Percentiles rank a stretch among this genome's conserved stretches.
Evolutionary conservation across 371 early-diverging fungal species (phyloP).

Genomic region (Syncephalastrum monosporum): DNA sequence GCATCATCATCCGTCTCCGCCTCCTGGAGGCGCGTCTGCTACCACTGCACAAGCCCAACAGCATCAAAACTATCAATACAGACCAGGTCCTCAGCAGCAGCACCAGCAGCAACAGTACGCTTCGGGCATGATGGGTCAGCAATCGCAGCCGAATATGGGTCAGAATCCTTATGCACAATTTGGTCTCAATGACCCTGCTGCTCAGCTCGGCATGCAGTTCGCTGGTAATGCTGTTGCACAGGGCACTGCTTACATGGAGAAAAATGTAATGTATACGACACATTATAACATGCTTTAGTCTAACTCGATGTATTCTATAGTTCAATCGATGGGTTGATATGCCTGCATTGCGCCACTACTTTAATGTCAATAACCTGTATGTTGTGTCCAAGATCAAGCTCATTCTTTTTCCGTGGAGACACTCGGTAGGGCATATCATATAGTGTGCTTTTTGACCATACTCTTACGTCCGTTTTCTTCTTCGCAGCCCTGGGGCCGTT

Average conservation of each 20-base stretch:
- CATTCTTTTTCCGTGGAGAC: constrained; percentile 95
- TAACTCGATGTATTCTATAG: constrained; percentile 34
- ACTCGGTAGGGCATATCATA: constrained; percentile 67
- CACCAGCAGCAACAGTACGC: constrained; percentile 20
- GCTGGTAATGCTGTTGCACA: constrained; percentile 88
- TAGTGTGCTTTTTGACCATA: neutral
- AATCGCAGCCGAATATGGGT: constrained; percentile 25
- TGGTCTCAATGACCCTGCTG: constrained; percentile 73
- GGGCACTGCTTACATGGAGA: constrained; percentile 88
- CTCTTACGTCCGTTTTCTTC: neutral
- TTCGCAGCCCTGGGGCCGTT: constrained; percentile 76
- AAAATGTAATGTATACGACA: constrained; percentile 69
- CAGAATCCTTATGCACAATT: constrained; percentile 43
- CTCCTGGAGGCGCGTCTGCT: constrained; percentile 42
- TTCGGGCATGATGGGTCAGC: constrained; percentile 35
- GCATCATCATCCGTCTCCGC: constrained; percentile 46
- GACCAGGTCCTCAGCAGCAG: constrained; percentile 28
- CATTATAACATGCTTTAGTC: neutral
- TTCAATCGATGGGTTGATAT: constrained; percentile 85
- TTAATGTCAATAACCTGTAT: constrained; percentile 94
- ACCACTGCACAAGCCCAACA: constrained; percentile 41
- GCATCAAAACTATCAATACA: constrained; percentile 35
- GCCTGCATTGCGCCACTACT: constrained; percentile 89
- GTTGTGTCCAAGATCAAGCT: constrained; percentile 86
- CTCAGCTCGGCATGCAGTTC: constrained; percentile 96